Conservation (phyloP, 2,329 filamentous ascomycete species). For the Pseudomassariella vexata region DNA sequence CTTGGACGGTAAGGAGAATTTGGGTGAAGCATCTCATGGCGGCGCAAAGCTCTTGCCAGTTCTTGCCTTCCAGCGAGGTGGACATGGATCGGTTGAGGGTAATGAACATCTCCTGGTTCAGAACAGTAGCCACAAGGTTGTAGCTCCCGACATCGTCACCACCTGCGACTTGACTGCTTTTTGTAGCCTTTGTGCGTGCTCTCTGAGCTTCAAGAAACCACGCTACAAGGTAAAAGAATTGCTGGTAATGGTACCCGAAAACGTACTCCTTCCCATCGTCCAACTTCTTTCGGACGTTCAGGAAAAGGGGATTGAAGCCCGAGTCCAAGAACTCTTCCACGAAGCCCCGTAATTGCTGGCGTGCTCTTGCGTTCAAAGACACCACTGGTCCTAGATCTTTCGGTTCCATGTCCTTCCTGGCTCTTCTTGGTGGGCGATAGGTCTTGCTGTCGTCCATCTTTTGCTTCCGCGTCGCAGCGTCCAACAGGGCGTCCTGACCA, state of each 20-base stretch:
- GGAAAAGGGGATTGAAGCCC: slow-evolving; percentile 88
- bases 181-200: slow-evolving; percentile 53
- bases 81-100: slow-evolving; percentile 80
- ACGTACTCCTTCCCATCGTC: slow-evolving; percentile 84
- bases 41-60: slow-evolving; percentile 80
- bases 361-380: slow-evolving; percentile 66
- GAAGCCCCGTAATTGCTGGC: slow-evolving; percentile 71
- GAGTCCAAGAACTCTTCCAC: slow-evolving; percentile 93
- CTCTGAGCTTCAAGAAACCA: slow-evolving; percentile 92
- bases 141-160: slow-evolving; percentile 66
- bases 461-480: slow-evolving; percentile 65
- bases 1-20: slow-evolving; percentile 84
- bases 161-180: slow-evolving; percentile 34
- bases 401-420: slow-evolving; percentile 54
- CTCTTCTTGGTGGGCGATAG: slow-evolving; percentile 73
- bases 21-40: slow-evolving; percentile 94
- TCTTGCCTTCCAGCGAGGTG: slow-evolving; percentile 71
- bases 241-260: slow-evolving; percentile 67
- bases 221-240: slow-evolving; percentile 86
- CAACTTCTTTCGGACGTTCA: slow-evolving; percentile 79
- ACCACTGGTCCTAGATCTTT: slow-evolving; percentile 73
- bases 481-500: slow-evolving; percentile 77
- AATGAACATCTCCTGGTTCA: slow-evolving; percentile 94
- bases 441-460: slow-evolving; percentile 91
- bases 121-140: slow-evolving; percentile 78